phyloP scores from a whole-genome alignment of 306 rosid species.

The Glycine soja region DNA sequence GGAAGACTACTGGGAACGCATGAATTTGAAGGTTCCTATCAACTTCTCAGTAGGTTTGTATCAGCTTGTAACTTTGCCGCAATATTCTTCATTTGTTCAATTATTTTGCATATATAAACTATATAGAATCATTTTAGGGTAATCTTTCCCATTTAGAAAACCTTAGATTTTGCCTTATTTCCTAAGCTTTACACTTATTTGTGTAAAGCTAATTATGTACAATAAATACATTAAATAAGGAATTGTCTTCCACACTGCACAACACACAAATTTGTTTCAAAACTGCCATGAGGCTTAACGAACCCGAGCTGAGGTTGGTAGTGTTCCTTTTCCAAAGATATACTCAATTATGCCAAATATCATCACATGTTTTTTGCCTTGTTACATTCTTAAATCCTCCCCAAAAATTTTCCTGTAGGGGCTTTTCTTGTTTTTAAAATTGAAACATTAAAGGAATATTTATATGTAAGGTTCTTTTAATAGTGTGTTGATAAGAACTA shows the following conservation, averaged over 20 bases:
- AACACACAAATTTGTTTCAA: background rate
- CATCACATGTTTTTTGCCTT: background rate
- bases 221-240: background rate
- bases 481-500: no score
- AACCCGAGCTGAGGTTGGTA: background rate
- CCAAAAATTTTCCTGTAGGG: background rate
- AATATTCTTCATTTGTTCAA: background rate
- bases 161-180: background rate
- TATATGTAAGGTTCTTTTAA: background rate
- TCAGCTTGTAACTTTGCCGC: background rate
- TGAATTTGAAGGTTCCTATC: conserved; percentile 91
- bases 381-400: background rate
- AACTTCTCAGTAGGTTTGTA: conserved; percentile 86
- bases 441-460: background rate
- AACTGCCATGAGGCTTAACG: background rate
- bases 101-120: background rate
- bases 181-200: background rate
- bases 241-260: background rate
- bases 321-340: background rate
- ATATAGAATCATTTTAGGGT: background rate
- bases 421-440: background rate
- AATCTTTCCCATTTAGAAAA: background rate
- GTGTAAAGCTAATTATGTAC: background rate
- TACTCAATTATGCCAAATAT: background rate
- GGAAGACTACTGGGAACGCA: conserved; percentile 97